phyloP scores from a whole-genome alignment of 441 rosid genomes.

The Daphne laureola region DNA sequence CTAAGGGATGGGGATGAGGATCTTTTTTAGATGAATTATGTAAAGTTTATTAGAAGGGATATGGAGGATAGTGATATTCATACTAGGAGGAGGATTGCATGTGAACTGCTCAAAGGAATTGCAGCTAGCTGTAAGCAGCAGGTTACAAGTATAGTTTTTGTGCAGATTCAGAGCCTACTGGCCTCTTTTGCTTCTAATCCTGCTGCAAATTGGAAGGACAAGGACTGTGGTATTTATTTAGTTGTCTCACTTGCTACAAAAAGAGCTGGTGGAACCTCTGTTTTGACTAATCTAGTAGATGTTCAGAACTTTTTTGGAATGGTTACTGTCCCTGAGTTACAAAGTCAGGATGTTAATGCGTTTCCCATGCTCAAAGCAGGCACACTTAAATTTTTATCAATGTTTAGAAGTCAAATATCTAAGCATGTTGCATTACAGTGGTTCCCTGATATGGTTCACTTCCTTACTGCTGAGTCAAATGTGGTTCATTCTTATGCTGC shows the following conservation, averaged over 20 bases:
- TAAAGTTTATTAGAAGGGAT: conserved; percentile 94
- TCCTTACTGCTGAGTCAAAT: conserved; percentile 69
- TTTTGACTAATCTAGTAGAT: conserved; percentile 80
- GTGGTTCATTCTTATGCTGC: conserved; percentile 98
- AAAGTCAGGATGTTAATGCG: conserved; percentile 60
- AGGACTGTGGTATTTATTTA: conserved; percentile 90
- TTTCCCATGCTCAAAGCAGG: conserved; percentile 95
- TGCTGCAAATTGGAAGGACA: conserved; percentile 76
- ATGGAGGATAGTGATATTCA: conserved; percentile 99
- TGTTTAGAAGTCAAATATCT: conserved; percentile 66
- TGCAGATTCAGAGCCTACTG: conserved; percentile 70
- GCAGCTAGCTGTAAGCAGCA: conserved; percentile 66
- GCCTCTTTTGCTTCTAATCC: conserved; percentile 58
- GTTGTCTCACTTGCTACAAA: conserved; percentile 86
- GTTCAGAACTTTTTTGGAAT: conserved; percentile 67
- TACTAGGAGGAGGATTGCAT: conserved; percentile 92
- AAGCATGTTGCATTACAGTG: conserved; percentile 56
- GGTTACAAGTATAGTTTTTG: conserved; percentile 58
- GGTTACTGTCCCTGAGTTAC: conserved; percentile 79
- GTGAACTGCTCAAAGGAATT: conserved; percentile 90
- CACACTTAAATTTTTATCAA: conserved; percentile 73
- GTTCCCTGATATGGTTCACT: conserved; percentile 65
- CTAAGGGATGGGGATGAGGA: conserved; percentile 94
- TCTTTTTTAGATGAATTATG: conserved; percentile 87
- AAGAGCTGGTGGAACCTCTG: conserved; percentile 75